Base-by-base conservation (phyloP, 345 rosid genomes). In the Combretum micranthum region DNA sequence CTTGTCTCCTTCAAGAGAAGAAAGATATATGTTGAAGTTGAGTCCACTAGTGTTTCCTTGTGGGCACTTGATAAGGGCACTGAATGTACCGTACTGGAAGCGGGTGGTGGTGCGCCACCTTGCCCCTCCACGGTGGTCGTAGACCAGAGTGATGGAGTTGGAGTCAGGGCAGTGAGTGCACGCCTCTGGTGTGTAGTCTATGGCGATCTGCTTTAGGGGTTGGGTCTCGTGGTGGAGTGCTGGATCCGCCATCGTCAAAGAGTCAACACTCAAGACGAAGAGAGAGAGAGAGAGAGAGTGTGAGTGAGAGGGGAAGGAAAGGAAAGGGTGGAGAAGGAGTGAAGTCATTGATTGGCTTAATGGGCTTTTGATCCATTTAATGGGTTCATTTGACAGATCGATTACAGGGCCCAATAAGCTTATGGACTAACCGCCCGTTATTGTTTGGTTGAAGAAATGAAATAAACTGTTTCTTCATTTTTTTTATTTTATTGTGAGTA, bases 71-170 rank as follows among this genome's bases (percentile, higher is more conserved):
- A 83, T 77, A 49, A 60, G 76, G 55, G 80, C 69, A 47, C 82
- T 70, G 73, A 83, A 80, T 0, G 82, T 76, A 59, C 89, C 82
- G n/a, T 78, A 76, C 43, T 62, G 78, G 73, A 80, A 83, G 52
- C 82, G 81, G 44, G 73, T 65, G 66, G 82, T 62, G 67, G 86
- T 78, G 52, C 82, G 83, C 86, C 82, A 83, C 68, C 83, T 74
- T 4, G 84, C 71, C 32, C 89, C 86, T 14, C 89, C 80, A 23
- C 80, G 80, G 68, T 74, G 75, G 49, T 83, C 86, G 61, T 61
- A 78, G 12, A 79, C 76, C 65, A 80, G 77, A 18, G 79, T 52
- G 60, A 83, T 78, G 57, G 82, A 67, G 64, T 72, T 80, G 57
- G 80, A 47, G 22, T 60, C 66, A 4, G 76, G 64, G 66, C 83